Conservation (phyloP, 1,284 basidiomycete species). For the Megacollybia platyphylla region DNA sequence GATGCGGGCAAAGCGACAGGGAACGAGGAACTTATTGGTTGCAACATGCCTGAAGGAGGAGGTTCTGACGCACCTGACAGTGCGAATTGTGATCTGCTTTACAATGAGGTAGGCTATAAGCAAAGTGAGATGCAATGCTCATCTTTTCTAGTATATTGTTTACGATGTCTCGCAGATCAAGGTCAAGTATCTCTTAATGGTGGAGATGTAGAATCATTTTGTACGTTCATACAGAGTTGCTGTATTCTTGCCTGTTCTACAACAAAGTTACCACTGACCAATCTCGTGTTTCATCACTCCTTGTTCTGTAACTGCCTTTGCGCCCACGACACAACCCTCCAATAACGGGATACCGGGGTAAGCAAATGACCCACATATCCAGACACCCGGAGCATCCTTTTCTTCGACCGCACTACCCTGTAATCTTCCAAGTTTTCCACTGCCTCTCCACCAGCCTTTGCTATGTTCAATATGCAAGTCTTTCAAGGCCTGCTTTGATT, state of each 20-base stretch:
- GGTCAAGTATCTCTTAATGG: slow-evolving; percentile 25
- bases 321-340: slow-evolving; percentile 55
- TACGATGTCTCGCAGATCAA: slow-evolving; percentile 26
- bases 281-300: slow-evolving; percentile 15
- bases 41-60: slow-evolving; percentile 44
- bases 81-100: slow-evolving; percentile 9
- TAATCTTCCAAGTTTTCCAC: slow-evolving; percentile 25
- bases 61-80: not conserved
- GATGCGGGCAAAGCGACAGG: slow-evolving; percentile 42
- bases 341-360: slow-evolving; percentile 48
- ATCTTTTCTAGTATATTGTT: slow-evolving; percentile 14
- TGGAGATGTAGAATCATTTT: slow-evolving; percentile 17
- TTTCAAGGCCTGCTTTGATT: slow-evolving; percentile 35
- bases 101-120: slow-evolving; percentile 10
- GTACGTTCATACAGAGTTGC: not conserved
- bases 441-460: slow-evolving; percentile 25
- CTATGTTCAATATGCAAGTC: slow-evolving; percentile 24
- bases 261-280: slow-evolving; percentile 14
- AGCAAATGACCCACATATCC: slow-evolving; percentile 49
- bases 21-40: slow-evolving; percentile 36
- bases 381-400: slow-evolving; percentile 27
- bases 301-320: slow-evolving; percentile 38
- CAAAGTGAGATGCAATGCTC: slow-evolving; percentile 7
- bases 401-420: slow-evolving; percentile 29
- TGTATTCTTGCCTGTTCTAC: not conserved